These are phyloP conservation scores for Discostella pseudostelligera DNA, from an alignment of 108 stramenopile genomes.

Conservation along the genomic window DNA sequence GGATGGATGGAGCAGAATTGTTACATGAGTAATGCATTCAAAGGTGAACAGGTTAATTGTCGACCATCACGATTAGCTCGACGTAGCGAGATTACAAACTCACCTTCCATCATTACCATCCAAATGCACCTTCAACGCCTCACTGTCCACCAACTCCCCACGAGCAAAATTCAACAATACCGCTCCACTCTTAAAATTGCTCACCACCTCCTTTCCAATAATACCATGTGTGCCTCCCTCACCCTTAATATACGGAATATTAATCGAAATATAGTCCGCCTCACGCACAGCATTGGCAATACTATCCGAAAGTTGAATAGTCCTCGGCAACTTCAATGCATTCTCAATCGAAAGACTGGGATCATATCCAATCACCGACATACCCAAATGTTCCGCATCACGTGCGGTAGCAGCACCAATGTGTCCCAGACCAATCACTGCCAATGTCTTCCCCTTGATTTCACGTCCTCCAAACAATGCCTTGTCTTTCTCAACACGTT, in stretches of 20 bases:
- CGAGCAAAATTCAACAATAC: slow-evolving; percentile 94
- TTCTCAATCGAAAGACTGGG: slow-evolving; percentile 88
- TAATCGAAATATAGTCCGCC: slow-evolving; percentile 92
- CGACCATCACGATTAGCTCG: neutral
- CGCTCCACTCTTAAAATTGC: slow-evolving; percentile 78
- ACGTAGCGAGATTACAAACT: slow-evolving; percentile 13
- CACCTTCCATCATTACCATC: slow-evolving; percentile 70
- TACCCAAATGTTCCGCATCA: slow-evolving; percentile 84
- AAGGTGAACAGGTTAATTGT: neutral
- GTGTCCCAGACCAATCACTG: slow-evolving; percentile 92
- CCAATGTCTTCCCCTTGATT: slow-evolving; percentile 90
- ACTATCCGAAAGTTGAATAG: slow-evolving; percentile 62
- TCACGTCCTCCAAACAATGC: slow-evolving; percentile 93
- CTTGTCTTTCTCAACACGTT: slow-evolving; percentile 93
- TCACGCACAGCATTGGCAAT: slow-evolving; percentile 72
- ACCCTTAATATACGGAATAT: slow-evolving; percentile 94
- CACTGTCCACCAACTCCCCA: slow-evolving; percentile 92
- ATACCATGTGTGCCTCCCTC: slow-evolving; percentile 89
- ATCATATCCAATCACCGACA: slow-evolving; percentile 91
- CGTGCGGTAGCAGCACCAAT: slow-evolving; percentile 93
- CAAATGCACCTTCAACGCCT: slow-evolving; percentile 84
- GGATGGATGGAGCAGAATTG: neutral
- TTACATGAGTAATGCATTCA: neutral
- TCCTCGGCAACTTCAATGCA: slow-evolving; percentile 77
- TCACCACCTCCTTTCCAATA: slow-evolving; percentile 73